A percentile compares a stretch with the other conserved stretches of the same genome.
These are phyloP conservation scores for Arthrobotrys sinensis DNA, from an alignment of 2,329 filamentous ascomycete genomes.

Conservation along the genomic window DNA sequence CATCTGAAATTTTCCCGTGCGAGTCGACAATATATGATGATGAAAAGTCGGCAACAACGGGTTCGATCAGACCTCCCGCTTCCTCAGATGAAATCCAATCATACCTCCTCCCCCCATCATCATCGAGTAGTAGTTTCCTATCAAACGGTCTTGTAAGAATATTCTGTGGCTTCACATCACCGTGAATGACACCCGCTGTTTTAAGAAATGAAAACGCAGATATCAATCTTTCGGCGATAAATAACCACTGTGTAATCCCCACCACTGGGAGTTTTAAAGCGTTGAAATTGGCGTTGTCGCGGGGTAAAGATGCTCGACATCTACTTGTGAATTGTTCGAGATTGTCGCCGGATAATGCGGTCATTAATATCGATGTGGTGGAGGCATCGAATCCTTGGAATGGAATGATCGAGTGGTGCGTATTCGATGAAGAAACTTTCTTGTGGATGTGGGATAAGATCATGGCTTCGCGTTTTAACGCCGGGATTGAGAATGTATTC, in stretches of 20 bases:
- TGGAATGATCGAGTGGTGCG: constrained; percentile 41
- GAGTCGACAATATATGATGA: constrained; percentile 58
- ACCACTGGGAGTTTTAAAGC: constrained; percentile 60
- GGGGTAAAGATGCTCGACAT: constrained; percentile 19
- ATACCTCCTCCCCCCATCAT: background rate
- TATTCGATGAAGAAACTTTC: constrained; percentile 15
- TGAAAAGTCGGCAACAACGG: constrained; percentile 63
- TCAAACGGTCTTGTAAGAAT: constrained; percentile 60
- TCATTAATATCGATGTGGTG: constrained; percentile 61
- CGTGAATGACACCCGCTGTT: constrained; percentile 62
- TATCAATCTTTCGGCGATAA: constrained; percentile 61
- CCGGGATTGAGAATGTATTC: constrained; percentile 39
- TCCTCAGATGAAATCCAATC: constrained; percentile 33
- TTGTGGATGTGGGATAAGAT: constrained; percentile 62
- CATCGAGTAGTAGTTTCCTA: background rate
- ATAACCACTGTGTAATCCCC: constrained; percentile 63
- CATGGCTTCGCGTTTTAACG: constrained; percentile 61
- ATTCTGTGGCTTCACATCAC: constrained; percentile 64
- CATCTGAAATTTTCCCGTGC: constrained; percentile 42
- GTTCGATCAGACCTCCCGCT: constrained; percentile 39
- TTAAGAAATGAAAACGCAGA: constrained; percentile 62
- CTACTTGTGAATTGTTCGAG: constrained; percentile 54
- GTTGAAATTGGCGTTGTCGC: constrained; percentile 11
- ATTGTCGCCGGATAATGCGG: constrained; percentile 60
- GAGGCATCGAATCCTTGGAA: constrained; percentile 62